A percentile compares a stretch with the other conserved stretches of the same genome.
These are phyloP conservation scores for Globisporangium uncinulatum DNA, from an alignment of 352 stramenopile species.

Conservation along the genomic window DNA sequence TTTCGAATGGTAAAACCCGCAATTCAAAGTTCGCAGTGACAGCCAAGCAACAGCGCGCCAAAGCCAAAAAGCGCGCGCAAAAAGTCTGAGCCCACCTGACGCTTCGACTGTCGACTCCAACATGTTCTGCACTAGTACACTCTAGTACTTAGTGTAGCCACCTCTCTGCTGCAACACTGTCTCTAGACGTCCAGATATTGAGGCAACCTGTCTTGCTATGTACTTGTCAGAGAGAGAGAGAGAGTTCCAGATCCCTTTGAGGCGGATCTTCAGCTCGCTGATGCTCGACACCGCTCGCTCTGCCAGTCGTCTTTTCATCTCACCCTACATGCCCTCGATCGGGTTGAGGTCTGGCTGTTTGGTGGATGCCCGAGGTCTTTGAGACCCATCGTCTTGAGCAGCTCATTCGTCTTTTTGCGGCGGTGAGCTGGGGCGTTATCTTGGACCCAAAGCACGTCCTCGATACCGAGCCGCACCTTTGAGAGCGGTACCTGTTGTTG, in stretches of 20 bases:
- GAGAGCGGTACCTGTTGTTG: not conserved
- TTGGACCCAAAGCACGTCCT: not conserved
- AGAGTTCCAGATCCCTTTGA: slow-evolving; percentile 1
- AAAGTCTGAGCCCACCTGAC: not conserved
- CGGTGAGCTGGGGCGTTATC: slow-evolving; percentile 1
- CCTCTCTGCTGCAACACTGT: not conserved
- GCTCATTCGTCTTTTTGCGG: not conserved
- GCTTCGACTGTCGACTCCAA: too few relatives aligned
- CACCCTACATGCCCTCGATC: not conserved
- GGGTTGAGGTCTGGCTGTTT: slow-evolving; percentile 3
- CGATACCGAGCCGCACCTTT: not conserved
- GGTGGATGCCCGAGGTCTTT: not conserved
- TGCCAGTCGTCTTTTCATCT: not conserved
- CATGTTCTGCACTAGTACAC: too few relatives aligned
- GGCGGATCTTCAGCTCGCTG: not conserved
- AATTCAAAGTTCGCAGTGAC: too few relatives aligned
- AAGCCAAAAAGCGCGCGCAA: not conserved
- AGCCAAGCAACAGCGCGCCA: not conserved
- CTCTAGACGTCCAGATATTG: not conserved
- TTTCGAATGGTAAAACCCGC: too few relatives aligned
- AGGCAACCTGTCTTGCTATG: slow-evolving; percentile 1
- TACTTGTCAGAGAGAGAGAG: not conserved
- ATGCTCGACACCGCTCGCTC: not conserved
- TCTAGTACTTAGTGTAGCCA: slow-evolving; percentile 2
- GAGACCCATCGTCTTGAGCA: not conserved